A percentile compares a stretch with the other conserved stretches of the same genome.
phyloP scores from a whole-genome alignment of 1,139 yeast species.

The Pichia kudriavzevii region DNA sequence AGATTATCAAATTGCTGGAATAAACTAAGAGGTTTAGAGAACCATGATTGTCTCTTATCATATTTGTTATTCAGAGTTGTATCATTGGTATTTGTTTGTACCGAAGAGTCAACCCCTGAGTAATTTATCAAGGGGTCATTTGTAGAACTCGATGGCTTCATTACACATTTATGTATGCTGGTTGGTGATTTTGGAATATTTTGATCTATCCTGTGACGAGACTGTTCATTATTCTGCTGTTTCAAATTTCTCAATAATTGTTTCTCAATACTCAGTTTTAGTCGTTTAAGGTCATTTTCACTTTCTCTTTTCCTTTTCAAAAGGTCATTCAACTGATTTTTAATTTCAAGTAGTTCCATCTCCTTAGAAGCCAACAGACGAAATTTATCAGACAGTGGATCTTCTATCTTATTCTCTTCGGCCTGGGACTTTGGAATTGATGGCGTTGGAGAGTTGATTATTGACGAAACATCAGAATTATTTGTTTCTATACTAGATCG shows the following conservation, averaged over 20 bases:
- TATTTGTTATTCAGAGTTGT: slow-evolving; percentile 1
- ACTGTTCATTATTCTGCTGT: slow-evolving; percentile 8
- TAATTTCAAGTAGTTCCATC: slow-evolving; percentile 51
- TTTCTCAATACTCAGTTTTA: slow-evolving; percentile 42
- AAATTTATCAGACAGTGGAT: slow-evolving; percentile 50
- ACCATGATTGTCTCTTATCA: slow-evolving; percentile 29
- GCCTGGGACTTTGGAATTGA: background rate
- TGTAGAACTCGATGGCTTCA: slow-evolving; percentile 13
- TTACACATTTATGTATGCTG: slow-evolving; percentile 12
- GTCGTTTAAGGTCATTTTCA: slow-evolving; percentile 29
- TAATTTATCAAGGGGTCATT: slow-evolving; percentile 21
- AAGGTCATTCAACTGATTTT: slow-evolving; percentile 38
- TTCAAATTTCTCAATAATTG: slow-evolving; percentile 33
- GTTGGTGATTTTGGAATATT: slow-evolving; percentile 19
- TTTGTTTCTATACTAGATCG: slow-evolving; percentile 8
- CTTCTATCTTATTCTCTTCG: slow-evolving; percentile 20
- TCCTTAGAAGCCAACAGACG: slow-evolving; percentile 54
- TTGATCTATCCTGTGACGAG: slow-evolving; percentile 5
- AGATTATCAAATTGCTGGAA: slow-evolving; percentile 64
- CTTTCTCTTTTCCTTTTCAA: slow-evolving; percentile 27
- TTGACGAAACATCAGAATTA: slow-evolving; percentile 5
- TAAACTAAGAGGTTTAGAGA: slow-evolving; percentile 50
- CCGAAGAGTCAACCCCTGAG: slow-evolving; percentile 13
- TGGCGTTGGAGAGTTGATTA: slow-evolving; percentile 8
- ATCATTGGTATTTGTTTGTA: slow-evolving; percentile 6